Percentiles rank a stretch among this genome's conserved stretches.
Conservation (phyloP, 257 asterid genomes). For the Thymus quinquecostatus region DNA sequence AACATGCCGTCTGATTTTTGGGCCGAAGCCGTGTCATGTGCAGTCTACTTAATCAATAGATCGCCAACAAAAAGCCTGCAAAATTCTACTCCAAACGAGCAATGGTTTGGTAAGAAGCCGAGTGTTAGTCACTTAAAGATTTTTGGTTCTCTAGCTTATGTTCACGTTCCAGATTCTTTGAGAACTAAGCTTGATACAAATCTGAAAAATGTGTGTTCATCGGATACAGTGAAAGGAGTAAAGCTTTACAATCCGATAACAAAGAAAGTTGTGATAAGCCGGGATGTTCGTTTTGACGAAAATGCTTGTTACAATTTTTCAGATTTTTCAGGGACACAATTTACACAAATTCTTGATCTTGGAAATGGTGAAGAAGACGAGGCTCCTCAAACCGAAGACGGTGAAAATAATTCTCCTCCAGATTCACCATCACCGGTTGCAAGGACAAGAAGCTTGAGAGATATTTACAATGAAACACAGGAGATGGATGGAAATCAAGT, state of each 20-base stretch:
- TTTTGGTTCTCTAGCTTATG: not conserved
- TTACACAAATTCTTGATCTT: not conserved
- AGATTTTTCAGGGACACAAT: not conserved
- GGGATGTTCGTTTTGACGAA: conserved; percentile 10
- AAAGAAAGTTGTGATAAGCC: not conserved
- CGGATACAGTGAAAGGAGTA: not conserved
- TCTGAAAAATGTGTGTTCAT: conserved; percentile 11
- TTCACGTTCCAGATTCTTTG: not conserved
- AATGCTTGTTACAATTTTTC: not conserved
- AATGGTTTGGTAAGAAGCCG: not conserved
- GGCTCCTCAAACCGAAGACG: not conserved
- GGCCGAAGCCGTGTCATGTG: not conserved
- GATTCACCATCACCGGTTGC: not conserved
- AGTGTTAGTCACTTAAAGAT: not conserved
- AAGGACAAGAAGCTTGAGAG: not conserved
- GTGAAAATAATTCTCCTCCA: not conserved
- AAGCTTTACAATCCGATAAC: conserved; percentile 13
- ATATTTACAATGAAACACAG: not conserved
- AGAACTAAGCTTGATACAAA: conserved; percentile 6
- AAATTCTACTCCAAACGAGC: not conserved
- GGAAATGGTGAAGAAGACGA: not conserved
- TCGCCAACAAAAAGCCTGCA: not conserved
- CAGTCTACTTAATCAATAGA: not conserved
- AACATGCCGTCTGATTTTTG: not conserved
- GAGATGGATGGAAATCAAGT: not conserved